phyloP scores from a whole-genome alignment of 345 rosid species.

The Erysimum cheiranthoides region DNA sequence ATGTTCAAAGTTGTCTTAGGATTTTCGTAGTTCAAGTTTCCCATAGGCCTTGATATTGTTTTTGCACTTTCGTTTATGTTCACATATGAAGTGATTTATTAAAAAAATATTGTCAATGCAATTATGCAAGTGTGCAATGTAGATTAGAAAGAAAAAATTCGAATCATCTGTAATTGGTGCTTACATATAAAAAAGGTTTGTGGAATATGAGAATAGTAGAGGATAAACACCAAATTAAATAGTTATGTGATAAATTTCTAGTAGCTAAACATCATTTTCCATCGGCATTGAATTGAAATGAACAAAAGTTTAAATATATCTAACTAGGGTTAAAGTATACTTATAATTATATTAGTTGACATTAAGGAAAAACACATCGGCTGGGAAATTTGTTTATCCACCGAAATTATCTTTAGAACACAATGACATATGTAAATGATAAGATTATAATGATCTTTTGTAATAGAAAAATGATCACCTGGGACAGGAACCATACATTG shows the following conservation, averaged over 20 bases:
- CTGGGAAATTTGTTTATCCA: not conserved
- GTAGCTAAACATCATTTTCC: slow-evolving; percentile 9
- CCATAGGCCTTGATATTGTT: not conserved
- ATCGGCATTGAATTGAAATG: not conserved
- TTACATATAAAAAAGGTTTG: not conserved
- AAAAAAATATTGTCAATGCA: not conserved
- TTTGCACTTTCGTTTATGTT: not conserved
- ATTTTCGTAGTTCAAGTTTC: not conserved
- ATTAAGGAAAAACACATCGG: not conserved
- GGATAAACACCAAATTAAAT: not conserved
- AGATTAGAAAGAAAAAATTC: not conserved
- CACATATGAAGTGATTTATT: not conserved
- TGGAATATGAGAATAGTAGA: not conserved
- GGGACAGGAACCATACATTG: not conserved
- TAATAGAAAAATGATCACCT: not conserved
- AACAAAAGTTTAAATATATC: too few relatives aligned
- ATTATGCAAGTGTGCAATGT: not conserved
- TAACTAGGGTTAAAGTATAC: too few relatives aligned
- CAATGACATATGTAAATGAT: too few relatives aligned
- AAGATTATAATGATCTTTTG: too few relatives aligned
- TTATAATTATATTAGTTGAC: not conserved
- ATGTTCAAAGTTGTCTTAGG: not conserved
- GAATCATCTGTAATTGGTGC: not conserved
- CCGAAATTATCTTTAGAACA: not conserved
- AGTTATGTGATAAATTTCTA: not conserved